These are phyloP conservation scores for Blastomyces gilchristii DNA, from an alignment of 2,329 filamentous ascomycete species.

Conservation along the genomic window DNA sequence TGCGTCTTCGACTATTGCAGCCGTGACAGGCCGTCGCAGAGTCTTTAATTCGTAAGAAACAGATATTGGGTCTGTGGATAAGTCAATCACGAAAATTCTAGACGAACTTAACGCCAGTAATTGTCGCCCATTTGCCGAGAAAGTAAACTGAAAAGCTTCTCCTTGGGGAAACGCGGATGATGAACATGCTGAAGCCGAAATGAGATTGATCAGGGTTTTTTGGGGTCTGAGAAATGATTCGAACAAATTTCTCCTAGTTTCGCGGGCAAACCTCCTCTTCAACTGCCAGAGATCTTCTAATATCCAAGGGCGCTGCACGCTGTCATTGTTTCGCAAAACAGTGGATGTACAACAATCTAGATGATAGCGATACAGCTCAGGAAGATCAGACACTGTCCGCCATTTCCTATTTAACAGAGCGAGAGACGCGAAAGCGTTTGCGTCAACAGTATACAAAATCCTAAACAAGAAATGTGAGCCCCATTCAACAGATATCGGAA, in stretches of 20 bases:
- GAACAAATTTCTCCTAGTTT: conserved; percentile 68
- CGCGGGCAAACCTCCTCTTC: conserved; percentile 55
- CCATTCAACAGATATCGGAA: neutral
- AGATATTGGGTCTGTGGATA: conserved; percentile 48
- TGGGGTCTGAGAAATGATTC: conserved; percentile 62
- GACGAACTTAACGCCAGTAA: conserved; percentile 78
- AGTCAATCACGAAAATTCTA: conserved; percentile 67
- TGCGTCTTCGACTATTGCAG: conserved; percentile 70
- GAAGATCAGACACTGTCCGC: conserved; percentile 34
- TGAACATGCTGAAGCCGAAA: conserved; percentile 75
- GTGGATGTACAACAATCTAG: conserved; percentile 27
- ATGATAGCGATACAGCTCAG: conserved; percentile 39
- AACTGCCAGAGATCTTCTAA: conserved; percentile 48
- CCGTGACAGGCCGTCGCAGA: conserved; percentile 60
- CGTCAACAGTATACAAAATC: conserved; percentile 38
- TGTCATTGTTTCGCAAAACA: conserved; percentile 27
- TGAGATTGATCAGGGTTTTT: conserved; percentile 63
- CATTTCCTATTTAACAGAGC: conserved; percentile 37
- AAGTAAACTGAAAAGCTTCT: conserved; percentile 74
- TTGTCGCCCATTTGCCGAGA: conserved; percentile 64
- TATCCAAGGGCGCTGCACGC: conserved; percentile 24
- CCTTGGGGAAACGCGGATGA: conserved; percentile 69
- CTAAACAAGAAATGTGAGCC: conserved; percentile 22
- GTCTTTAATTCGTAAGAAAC: conserved; percentile 74
- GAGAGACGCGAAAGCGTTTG: conserved; percentile 40